A percentile compares a stretch with the other conserved stretches of the same genome.
Evolutionary conservation across 2,329 filamentous ascomycete genomes (phyloP).

Genomic region (Amesomyces nigricolor): DNA sequence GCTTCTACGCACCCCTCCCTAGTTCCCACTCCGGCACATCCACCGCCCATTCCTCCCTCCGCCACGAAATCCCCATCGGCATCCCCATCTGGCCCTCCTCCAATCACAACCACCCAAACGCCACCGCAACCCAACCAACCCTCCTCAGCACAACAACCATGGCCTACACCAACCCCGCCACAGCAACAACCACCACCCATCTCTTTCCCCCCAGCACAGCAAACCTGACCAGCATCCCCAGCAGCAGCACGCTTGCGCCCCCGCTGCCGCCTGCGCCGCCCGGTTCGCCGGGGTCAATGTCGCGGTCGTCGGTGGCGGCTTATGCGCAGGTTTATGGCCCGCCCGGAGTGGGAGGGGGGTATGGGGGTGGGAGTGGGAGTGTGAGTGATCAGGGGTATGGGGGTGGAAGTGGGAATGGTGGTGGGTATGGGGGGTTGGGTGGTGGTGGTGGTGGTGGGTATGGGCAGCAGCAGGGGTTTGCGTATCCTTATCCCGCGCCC

Average conservation of each 20-base stretch:
- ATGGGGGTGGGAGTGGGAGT: too few relatives aligned
- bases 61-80: slow-evolving; percentile 24
- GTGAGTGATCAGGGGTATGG: too few relatives aligned
- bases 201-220: slow-evolving; percentile 3
- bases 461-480: too few relatives aligned
- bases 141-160: background rate
- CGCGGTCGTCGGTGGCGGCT: too few relatives aligned
- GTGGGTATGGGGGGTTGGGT: too few relatives aligned
- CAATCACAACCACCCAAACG: too few relatives aligned
- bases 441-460: too few relatives aligned
- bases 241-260: background rate
- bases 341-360: too few relatives aligned
- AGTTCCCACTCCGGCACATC: slow-evolving; percentile 3
- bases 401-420: too few relatives aligned
- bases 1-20: slow-evolving; percentile 5
- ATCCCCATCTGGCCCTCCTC: background rate
- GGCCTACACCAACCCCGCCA: background rate
- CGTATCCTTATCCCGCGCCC: too few relatives aligned
- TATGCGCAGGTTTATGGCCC: too few relatives aligned
- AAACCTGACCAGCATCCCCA: background rate
- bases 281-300: background rate
- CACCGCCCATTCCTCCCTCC: slow-evolving; percentile 20
- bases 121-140: too few relatives aligned
- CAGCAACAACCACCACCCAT: background rate
- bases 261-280: background rate